A percentile compares a stretch with the other conserved stretches of the same genome.
Conservation (phyloP, 73 alveolate species). For the Urostyla sp. region DNA sequence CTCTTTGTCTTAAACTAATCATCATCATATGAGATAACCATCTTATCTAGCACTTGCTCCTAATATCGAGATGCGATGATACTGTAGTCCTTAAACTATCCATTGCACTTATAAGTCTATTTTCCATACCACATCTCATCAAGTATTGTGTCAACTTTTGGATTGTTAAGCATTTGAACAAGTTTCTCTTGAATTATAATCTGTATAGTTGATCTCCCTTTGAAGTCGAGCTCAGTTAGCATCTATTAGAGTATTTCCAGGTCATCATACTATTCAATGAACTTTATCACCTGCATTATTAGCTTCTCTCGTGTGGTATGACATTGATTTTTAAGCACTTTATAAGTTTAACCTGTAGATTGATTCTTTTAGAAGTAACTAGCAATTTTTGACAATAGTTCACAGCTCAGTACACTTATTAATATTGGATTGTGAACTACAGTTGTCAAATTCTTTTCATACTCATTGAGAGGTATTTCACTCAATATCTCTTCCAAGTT, state of each 20-base stretch:
- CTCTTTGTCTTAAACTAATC: conserved; percentile 16
- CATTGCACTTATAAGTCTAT: conserved; percentile 35
- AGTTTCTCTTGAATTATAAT: conserved; percentile 15
- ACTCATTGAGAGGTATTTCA: not conserved
- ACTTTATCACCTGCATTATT: not conserved
- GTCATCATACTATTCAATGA: conserved; percentile 35
- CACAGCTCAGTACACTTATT: not conserved
- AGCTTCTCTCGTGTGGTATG: not conserved
- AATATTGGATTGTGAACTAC: conserved; percentile 46
- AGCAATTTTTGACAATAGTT: not conserved
- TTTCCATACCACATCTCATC: conserved; percentile 40
- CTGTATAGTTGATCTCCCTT: conserved; percentile 11
- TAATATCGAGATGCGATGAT: conserved; percentile 10
- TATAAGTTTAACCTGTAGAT: not conserved
- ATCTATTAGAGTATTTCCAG: not conserved
- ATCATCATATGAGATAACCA: not conserved
- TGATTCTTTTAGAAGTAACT: too few species aligned
- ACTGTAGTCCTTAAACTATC: conserved; percentile 6
- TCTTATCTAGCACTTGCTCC: not conserved
- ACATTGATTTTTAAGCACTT: not conserved
- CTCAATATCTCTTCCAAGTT: not conserved
- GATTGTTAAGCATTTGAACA: conserved; percentile 9
- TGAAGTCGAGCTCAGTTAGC: conserved; percentile 28
- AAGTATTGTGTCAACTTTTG: conserved; percentile 22
- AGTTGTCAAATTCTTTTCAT: conserved; percentile 30